A percentile compares a stretch with the other conserved stretches of the same genome.
These are phyloP conservation scores for Gonapodya prolifera DNA, from an alignment of 192 early-diverging fungal species.

Conservation along the genomic window DNA sequence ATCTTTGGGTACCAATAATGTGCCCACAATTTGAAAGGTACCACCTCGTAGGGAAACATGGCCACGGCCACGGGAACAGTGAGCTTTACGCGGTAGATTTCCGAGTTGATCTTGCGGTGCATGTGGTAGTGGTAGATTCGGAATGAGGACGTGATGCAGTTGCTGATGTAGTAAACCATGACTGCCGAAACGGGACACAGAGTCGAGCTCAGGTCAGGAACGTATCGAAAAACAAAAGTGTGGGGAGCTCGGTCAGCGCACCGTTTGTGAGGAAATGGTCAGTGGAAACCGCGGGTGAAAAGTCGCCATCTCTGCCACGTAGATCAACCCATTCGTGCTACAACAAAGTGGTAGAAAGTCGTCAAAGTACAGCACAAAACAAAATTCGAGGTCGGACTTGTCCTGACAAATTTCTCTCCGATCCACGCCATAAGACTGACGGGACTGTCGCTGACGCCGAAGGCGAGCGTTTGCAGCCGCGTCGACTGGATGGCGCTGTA, in stretches of 20 bases:
- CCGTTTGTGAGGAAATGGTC: slow-evolving; percentile 1
- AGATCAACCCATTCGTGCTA: neutral
- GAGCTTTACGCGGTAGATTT: too few species aligned
- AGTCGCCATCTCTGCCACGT: neutral
- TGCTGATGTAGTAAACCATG: too few species aligned
- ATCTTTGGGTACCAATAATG: neutral
- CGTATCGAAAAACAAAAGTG: too few species aligned
- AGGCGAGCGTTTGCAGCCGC: neutral
- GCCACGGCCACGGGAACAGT: neutral
- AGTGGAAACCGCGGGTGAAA: neutral
- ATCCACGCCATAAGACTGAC: neutral
- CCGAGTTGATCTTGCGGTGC: too few species aligned
- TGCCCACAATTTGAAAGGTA: neutral
- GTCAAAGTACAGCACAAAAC: too few species aligned
- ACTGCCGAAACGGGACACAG: too few species aligned
- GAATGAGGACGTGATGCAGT: too few species aligned
- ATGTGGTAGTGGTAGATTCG: too few species aligned
- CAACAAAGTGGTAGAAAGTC: too few species aligned
- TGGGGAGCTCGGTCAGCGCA: too few species aligned
- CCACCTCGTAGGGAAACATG: neutral
- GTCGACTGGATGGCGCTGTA: neutral
- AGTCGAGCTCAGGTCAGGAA: too few species aligned
- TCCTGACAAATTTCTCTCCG: neutral
- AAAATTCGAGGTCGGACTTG: slow-evolving; percentile 1
- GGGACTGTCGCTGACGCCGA: neutral